A percentile compares a stretch with the other conserved stretches of the same genome.
phyloP scores from a whole-genome alignment of 352 stramenopile genomes.

The Phytophthora fragariaefolia region DNA sequence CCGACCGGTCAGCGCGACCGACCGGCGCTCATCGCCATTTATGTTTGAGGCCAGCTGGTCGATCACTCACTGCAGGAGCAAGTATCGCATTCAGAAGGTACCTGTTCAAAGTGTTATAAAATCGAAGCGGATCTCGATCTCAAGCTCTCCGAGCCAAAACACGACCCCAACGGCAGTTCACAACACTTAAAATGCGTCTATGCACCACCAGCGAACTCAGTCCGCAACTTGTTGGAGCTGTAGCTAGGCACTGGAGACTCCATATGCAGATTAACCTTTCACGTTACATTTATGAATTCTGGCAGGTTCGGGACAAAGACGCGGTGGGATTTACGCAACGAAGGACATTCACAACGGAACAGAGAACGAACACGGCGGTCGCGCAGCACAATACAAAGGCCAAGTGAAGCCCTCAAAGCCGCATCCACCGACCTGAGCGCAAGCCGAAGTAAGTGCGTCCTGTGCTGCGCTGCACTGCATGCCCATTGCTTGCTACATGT shows the following conservation, averaged over 20 bases:
- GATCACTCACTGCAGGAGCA: not conserved
- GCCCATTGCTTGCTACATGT: too few relatives aligned
- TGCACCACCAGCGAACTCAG: too few relatives aligned
- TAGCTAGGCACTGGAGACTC: too few relatives aligned
- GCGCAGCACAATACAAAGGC: conserved; percentile 38
- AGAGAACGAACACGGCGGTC: conserved; percentile 33
- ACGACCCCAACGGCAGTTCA: too few relatives aligned
- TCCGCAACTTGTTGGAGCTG: too few relatives aligned
- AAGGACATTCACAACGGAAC: conserved; percentile 35
- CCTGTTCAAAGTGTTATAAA: too few relatives aligned
- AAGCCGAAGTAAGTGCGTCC: conserved; percentile 1
- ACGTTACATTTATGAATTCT: not conserved
- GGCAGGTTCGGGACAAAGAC: not conserved
- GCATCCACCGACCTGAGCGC: conserved; percentile 17
- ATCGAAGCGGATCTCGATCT: too few relatives aligned
- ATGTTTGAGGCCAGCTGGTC: conserved; percentile 8
- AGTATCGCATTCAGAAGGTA: not conserved
- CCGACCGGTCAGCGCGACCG: conserved; percentile 37
- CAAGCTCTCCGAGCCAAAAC: too few relatives aligned
- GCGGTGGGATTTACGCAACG: conserved; percentile 15
- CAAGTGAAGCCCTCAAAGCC: conserved; percentile 20
- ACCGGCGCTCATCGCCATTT: conserved; percentile 12
- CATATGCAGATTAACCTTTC: not conserved
- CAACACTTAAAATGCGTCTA: not conserved
- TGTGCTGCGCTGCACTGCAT: not conserved